phyloP scores from a whole-genome alignment of 306 rosid species.

The Prunus dulcis region DNA sequence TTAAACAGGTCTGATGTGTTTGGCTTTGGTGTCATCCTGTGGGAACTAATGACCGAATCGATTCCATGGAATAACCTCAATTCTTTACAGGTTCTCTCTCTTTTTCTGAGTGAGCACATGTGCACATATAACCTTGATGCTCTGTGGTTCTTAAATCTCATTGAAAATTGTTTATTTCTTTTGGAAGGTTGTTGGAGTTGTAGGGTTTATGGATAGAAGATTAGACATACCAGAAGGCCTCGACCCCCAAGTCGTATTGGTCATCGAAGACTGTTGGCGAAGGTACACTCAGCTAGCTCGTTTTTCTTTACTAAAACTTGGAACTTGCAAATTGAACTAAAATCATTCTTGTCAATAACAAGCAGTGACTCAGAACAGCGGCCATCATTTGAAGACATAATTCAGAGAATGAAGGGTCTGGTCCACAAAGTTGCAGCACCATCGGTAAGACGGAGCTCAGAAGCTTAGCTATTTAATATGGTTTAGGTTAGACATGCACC shows the following conservation, averaged over 20 bases:
- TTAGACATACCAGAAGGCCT: slow-evolving; percentile 63
- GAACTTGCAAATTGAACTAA: slow-evolving; percentile 25
- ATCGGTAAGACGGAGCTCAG: slow-evolving; percentile 32
- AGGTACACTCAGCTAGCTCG: slow-evolving; percentile 34
- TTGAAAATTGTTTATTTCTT: slow-evolving; percentile 11
- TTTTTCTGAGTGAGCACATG: not conserved
- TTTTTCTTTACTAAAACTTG: not conserved
- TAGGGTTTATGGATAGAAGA: slow-evolving; percentile 81
- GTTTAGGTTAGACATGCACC: slow-evolving; percentile 9
- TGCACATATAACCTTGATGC: not conserved
- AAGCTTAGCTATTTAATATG: slow-evolving; percentile 14
- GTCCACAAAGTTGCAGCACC: slow-evolving; percentile 33
- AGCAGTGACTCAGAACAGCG: slow-evolving; percentile 64
- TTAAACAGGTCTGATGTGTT: slow-evolving; percentile 67
- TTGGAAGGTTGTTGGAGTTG: slow-evolving; percentile 74
- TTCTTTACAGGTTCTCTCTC: slow-evolving; percentile 55
- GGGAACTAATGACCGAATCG: slow-evolving; percentile 69
- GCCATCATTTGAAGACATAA: slow-evolving; percentile 68
- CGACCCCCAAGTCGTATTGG: slow-evolving; percentile 50
- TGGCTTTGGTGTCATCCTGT: slow-evolving; percentile 72
- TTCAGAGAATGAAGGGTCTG: slow-evolving; percentile 43
- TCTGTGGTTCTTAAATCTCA: not conserved
- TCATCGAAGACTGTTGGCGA: slow-evolving; percentile 67
- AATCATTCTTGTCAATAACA: slow-evolving; percentile 15
- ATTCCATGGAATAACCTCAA: slow-evolving; percentile 68